Conservation (phyloP, 108 stramenopile genomes). For the Conticribra guillardii region DNA sequence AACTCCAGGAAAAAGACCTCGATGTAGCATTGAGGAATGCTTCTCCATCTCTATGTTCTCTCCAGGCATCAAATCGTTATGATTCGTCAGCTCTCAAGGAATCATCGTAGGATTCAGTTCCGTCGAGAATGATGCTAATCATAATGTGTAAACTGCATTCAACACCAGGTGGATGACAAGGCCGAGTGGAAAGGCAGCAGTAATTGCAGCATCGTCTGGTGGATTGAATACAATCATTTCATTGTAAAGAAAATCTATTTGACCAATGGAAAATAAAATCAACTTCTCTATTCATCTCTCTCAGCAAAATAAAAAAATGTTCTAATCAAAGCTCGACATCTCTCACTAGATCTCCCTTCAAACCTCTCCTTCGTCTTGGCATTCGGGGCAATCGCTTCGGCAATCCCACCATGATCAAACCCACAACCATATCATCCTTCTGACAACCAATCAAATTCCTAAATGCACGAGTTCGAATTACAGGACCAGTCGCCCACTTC, state of each 20-base stretch:
- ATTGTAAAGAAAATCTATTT: too few relatives aligned
- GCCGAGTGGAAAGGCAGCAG: constrained; percentile 49
- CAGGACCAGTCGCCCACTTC: constrained; percentile 79
- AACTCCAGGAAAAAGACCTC: constrained; percentile 43
- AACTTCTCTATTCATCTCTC: too few relatives aligned
- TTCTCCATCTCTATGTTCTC: constrained; percentile 14
- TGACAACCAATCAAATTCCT: constrained; percentile 59
- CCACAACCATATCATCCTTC: constrained; percentile 65
- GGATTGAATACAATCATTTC: constrained; percentile 34
- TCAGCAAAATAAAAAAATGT: too few relatives aligned
- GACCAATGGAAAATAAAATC: too few relatives aligned
- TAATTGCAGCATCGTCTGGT: constrained; percentile 35
- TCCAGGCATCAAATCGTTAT: constrained; percentile 34
- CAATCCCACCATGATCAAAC: constrained; percentile 75
- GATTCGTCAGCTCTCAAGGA: constrained; percentile 32
- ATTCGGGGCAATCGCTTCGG: constrained; percentile 41
- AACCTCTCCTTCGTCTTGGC: constrained; percentile 16
- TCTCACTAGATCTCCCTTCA: constrained; percentile 44
- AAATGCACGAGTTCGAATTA: constrained; percentile 70
- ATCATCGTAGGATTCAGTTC: constrained; percentile 40
- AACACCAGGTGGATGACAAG: constrained; percentile 51
- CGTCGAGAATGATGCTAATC: constrained; percentile 45
- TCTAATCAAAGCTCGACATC: constrained; percentile 31
- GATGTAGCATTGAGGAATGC: constrained; percentile 9
- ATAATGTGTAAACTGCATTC: constrained; percentile 54